These are phyloP conservation scores for Borovskyia barvae DNA, from an alignment of 208 protist genomes.

Conservation along the genomic window DNA sequence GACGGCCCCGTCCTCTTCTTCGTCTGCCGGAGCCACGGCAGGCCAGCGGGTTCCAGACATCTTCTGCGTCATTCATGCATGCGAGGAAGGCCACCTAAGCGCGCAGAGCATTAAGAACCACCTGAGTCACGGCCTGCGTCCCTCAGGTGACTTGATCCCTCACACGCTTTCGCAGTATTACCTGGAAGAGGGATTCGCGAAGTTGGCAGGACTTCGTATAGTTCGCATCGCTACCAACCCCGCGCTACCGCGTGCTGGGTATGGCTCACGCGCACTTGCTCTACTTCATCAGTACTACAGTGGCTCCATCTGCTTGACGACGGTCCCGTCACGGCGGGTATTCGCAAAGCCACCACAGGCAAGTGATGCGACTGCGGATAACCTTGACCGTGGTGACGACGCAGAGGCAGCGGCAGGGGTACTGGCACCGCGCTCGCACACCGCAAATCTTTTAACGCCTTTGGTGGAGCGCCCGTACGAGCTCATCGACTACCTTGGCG, in stretches of 20 bases:
- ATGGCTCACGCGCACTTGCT: constrained; percentile 94
- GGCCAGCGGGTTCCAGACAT: constrained; percentile 92
- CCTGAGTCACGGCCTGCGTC: constrained; percentile 88
- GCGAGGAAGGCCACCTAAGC: constrained; percentile 96
- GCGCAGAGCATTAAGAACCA: constrained; percentile 80
- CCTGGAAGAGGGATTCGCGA: constrained; percentile 94
- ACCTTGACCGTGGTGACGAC: constrained; percentile 3
- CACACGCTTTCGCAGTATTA: constrained; percentile 98
- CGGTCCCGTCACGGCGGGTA: too few relatives aligned
- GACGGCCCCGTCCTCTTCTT: background rate
- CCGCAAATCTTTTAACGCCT: constrained; percentile 83
- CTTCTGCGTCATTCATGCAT: constrained; percentile 97
- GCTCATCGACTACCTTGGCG: constrained; percentile 96
- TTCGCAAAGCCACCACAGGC: background rate
- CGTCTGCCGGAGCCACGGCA: background rate
- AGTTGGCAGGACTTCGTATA: constrained; percentile 95
- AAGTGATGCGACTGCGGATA: background rate
- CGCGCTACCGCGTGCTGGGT: constrained; percentile 95
- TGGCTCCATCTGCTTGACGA: constrained; percentile 78
- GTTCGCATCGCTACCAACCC: constrained; percentile 99
- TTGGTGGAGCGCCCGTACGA: constrained; percentile 91
- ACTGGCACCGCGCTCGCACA: constrained; percentile 34
- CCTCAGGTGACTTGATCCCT: constrained; percentile 99
- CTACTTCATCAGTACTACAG: constrained; percentile 95
- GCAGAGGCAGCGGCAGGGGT: constrained; percentile 14